Percentiles rank a stretch among this genome's conserved stretches.
Evolutionary conservation across 306 rosid species (phyloP).

Genomic region (Oemleria cerasiformis): DNA sequence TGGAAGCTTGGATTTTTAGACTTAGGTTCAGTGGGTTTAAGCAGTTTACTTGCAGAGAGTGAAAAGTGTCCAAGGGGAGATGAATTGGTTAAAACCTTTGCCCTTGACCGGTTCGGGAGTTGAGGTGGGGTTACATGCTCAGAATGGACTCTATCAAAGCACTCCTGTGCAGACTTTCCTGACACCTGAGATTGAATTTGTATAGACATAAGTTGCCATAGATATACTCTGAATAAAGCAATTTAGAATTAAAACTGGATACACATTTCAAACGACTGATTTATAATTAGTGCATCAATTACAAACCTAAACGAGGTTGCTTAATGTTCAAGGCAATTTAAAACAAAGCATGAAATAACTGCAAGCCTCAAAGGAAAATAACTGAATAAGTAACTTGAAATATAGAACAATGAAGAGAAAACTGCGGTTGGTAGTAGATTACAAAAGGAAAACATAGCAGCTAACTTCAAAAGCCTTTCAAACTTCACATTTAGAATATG

Average conservation of each 20-base stretch:
- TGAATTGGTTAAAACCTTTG: slow-evolving; percentile 36
- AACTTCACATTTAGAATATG: not conserved
- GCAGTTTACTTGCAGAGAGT: slow-evolving; percentile 66
- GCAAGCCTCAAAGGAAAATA: not conserved
- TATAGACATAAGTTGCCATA: not conserved
- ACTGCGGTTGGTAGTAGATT: not conserved
- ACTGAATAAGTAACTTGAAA: not conserved
- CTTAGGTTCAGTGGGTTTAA: slow-evolving; percentile 38
- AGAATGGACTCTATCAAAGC: slow-evolving; percentile 71
- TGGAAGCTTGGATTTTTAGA: slow-evolving; percentile 34
- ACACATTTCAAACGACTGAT: slow-evolving; percentile 10
- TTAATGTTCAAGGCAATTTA: not conserved
- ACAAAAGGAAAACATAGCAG: not conserved
- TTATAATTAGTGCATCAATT: slow-evolving; percentile 1
- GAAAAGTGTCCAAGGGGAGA: slow-evolving; percentile 46
- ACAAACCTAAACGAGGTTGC: not conserved
- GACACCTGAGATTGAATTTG: slow-evolving; percentile 62
- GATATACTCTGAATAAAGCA: slow-evolving; percentile 8
- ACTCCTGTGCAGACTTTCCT: slow-evolving; percentile 87
- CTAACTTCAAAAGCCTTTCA: not conserved
- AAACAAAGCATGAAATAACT: slow-evolving; percentile 2
- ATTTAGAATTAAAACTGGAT: not conserved
- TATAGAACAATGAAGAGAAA: not conserved
- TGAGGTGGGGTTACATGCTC: slow-evolving; percentile 66
- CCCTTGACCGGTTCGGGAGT: slow-evolving; percentile 53